Evolutionary conservation across 208 protist genomes (phyloP), one percentile per base, ranked within the genome.

Genomic region (Trypanosoma lewisi): DNA sequence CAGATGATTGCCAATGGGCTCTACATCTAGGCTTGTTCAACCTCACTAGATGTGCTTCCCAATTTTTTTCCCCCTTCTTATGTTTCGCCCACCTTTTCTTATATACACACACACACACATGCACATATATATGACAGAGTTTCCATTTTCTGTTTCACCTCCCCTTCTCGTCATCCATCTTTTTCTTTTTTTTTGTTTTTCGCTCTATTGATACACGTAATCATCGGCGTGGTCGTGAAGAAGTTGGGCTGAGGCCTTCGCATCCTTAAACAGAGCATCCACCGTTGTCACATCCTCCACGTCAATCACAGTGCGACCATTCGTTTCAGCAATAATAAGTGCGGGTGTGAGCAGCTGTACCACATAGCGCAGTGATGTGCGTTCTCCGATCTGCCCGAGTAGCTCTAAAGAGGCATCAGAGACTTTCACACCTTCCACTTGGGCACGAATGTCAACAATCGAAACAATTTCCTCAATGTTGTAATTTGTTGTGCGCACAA

Each of bases 401-500:
- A 78, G 67, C 11, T 74, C 70, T 2, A 99, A 65, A 6, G 98
- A 95, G 2, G 86, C 93, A 21, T 97, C 90, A 0, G 89, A 79
- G n/a, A 99, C 82, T 55, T 87, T 75, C 47, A 99, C 90, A 25
- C 91, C 91, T 78, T 99, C 98, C 16, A 98, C 96, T 36, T 94
- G 80, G 3, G 95, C 94, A 55, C 97, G 86, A 56, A 99, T 98
- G 41, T 89, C 80, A 14, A 98, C 82, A 82, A 99, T 99, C 25
- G 95, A 78, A 21, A 89, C 83, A 47, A 99, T 98, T 67, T 99
- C 98, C 3, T 98, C 81, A 52, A 87, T 62, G 12, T 66, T 82
- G 82, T 99, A 99, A 45, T 97, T 96, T 23, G 91, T 73, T 17
- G 99, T 99, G 34, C 92, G 86, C 53, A 99, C 97, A 71, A 99